phyloP scores from a whole-genome alignment of 1,139 yeast species.

The Blastobotrys petasosporus region DNA sequence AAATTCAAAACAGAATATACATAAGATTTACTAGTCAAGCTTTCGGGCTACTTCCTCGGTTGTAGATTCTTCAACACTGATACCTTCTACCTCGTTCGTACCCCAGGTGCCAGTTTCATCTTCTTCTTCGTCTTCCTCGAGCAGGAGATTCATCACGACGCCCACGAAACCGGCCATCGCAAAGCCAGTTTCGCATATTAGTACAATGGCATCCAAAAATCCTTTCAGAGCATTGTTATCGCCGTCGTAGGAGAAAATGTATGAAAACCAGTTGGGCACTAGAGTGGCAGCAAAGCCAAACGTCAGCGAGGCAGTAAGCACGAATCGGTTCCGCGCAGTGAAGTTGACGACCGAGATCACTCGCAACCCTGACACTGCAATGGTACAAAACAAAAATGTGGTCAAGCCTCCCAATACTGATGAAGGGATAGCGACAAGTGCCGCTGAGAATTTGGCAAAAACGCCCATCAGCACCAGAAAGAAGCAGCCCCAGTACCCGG shows the following conservation, averaged over 20 bases:
- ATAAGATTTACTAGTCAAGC: no score
- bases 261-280: slow-evolving; percentile 68
- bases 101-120: no score
- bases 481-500: slow-evolving; percentile 86
- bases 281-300: slow-evolving; percentile 77
- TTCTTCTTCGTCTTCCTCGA: slow-evolving; percentile 65
- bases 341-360: slow-evolving; percentile 66
- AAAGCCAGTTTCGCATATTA: slow-evolving; percentile 84
- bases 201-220: slow-evolving; percentile 69
- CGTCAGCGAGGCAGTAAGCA: slow-evolving; percentile 66
- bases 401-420: slow-evolving; percentile 93
- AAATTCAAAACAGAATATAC: no score
- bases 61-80: no score
- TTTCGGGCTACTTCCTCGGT: no score
- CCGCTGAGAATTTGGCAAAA: slow-evolving; percentile 84
- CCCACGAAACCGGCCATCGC: slow-evolving; percentile 79
- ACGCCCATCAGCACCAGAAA: slow-evolving; percentile 79
- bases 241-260: slow-evolving; percentile 73
- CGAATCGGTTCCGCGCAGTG: slow-evolving; percentile 82
- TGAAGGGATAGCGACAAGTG: slow-evolving; percentile 75
- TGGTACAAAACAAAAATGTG: slow-evolving; percentile 78
- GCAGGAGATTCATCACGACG: slow-evolving; percentile 62
- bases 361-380: slow-evolving; percentile 81
- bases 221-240: slow-evolving; percentile 58
- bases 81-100: no score